Evolutionary conservation across 768 basidiomycete genomes (phyloP).

Genomic region (Strobilomyces dryophilus): DNA sequence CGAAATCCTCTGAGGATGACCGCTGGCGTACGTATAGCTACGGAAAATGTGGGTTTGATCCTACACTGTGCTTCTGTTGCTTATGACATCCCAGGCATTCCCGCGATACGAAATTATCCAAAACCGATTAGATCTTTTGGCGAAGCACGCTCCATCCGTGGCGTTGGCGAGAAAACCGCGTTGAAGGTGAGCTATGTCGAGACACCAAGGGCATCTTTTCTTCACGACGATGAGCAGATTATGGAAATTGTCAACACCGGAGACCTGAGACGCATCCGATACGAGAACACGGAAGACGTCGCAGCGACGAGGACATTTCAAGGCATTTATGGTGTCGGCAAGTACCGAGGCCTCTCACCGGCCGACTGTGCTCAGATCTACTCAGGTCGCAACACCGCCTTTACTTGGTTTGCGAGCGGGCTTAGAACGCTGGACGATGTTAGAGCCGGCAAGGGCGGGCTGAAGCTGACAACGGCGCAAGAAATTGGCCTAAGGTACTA

Average conservation of each 20-base stretch:
- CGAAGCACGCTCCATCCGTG: conserved; percentile 56
- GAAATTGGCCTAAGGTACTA: conserved; percentile 67
- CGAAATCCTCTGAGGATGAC: conserved; percentile 57
- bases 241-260: conserved; percentile 80
- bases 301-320: conserved; percentile 54
- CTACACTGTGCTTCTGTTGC: neutral
- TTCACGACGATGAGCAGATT: conserved; percentile 45
- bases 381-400: conserved; percentile 61
- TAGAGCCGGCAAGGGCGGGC: conserved; percentile 49
- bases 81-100: conserved; percentile 45
- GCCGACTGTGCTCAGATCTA: neutral
- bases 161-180: conserved; percentile 74
- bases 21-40: conserved; percentile 66
- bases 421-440: conserved; percentile 80
- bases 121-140: conserved; percentile 52
- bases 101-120: conserved; percentile 50
- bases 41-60: conserved; percentile 50
- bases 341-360: conserved; percentile 21
- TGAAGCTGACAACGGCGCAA: conserved; percentile 57
- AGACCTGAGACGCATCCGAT: conserved; percentile 58
- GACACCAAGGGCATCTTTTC: neutral
- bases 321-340: conserved; percentile 86
- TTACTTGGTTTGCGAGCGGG: conserved; percentile 70
- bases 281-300: conserved; percentile 65
- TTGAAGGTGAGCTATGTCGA: conserved; percentile 47